Conservation (phyloP, 2,329 filamentous ascomycete species). For the Penicillium sp. region DNA sequence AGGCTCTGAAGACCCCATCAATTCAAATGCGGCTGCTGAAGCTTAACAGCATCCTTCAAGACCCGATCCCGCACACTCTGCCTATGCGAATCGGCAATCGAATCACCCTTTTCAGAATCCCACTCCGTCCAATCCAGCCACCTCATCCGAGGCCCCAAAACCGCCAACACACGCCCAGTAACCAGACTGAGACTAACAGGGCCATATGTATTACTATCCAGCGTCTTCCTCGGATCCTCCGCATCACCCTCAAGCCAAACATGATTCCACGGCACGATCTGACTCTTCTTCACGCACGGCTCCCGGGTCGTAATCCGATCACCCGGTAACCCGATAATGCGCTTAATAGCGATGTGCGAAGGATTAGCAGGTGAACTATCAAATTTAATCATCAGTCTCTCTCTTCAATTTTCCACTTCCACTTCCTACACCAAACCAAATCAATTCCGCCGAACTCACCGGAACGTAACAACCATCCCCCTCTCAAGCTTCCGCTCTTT, state of each 20-base stretch:
- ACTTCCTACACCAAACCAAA: too few relatives aligned
- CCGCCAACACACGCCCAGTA: constrained; percentile 67
- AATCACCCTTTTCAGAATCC: constrained; percentile 29
- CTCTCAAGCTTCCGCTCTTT: constrained; percentile 57
- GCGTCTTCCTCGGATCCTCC: constrained; percentile 57
- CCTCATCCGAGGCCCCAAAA: constrained; percentile 60
- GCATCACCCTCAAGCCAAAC: constrained; percentile 96
- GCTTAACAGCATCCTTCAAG: constrained; percentile 36
- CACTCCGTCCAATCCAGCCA: constrained; percentile 38
- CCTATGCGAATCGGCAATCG: constrained; percentile 29
- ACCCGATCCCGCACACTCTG: constrained; percentile 36
- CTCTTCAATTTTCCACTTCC: too few relatives aligned
- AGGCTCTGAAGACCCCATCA: neutral
- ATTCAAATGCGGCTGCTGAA: constrained; percentile 31
- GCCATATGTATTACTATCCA: constrained; percentile 88
- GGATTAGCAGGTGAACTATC: constrained; percentile 67
- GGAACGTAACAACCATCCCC: constrained; percentile 71
- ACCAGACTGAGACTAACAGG: constrained; percentile 74
- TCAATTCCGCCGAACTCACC: constrained; percentile 21
- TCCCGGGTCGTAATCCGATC: constrained; percentile 67
- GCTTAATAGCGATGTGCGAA: constrained; percentile 69
- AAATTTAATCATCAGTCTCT: neutral
- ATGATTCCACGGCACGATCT: constrained; percentile 72
- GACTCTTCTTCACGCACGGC: constrained; percentile 54
- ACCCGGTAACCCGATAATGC: constrained; percentile 75